Conservation (phyloP, 345 rosid species). For the Eucalyptus camaldulensis region DNA sequence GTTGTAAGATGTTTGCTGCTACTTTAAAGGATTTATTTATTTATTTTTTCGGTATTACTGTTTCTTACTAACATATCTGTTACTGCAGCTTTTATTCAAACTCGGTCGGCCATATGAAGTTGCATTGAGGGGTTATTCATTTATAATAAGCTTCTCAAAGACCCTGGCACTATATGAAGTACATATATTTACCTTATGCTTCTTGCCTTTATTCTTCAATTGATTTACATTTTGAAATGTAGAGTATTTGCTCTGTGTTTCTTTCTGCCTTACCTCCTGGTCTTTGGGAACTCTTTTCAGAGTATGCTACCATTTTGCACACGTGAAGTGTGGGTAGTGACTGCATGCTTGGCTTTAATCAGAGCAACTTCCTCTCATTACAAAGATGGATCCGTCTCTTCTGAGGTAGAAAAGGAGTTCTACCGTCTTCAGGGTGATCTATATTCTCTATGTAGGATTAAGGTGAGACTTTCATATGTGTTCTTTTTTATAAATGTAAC, state of each 20-base stretch:
- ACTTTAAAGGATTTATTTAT: not conserved
- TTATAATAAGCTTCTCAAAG: conserved; percentile 74
- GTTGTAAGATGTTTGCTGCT: not conserved
- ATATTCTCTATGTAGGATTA: conserved; percentile 77
- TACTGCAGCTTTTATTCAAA: conserved; percentile 74
- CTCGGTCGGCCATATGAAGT: conserved; percentile 90
- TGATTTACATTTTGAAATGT: not conserved
- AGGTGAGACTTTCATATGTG: conserved; percentile 31
- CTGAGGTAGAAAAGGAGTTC: conserved; percentile 88
- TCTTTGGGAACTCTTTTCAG: conserved; percentile 21
- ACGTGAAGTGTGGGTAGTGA: conserved; percentile 94
- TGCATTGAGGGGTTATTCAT: conserved; percentile 83
- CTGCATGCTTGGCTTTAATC: conserved; percentile 74
- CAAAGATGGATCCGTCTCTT: conserved; percentile 46
- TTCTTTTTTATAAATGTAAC: not conserved
- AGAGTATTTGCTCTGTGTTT: not conserved
- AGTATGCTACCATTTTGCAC: conserved; percentile 57
- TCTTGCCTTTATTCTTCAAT: not conserved
- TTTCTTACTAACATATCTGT: not conserved
- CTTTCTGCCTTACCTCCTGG: not conserved
- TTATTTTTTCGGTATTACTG: not conserved
- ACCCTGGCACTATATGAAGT: conserved; percentile 73
- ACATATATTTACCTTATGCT: not conserved
- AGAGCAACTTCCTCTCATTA: conserved; percentile 60
- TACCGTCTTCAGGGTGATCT: conserved; percentile 92